These are phyloP conservation scores for Fraxinus floribunda DNA, from an alignment of 305 asterid genomes.

Conservation along the genomic window DNA sequence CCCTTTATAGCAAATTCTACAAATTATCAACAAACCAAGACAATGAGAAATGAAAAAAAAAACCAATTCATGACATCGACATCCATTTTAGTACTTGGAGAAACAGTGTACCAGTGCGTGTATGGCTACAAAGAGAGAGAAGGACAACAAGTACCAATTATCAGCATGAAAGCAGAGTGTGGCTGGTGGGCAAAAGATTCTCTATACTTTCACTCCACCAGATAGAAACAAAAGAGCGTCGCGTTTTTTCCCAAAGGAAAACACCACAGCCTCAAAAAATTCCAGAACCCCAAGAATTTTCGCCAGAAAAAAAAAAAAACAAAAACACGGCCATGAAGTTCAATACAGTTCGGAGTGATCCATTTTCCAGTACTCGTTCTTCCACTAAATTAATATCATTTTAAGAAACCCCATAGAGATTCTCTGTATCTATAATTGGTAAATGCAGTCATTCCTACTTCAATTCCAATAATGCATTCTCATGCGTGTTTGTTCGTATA, in stretches of 20 bases:
- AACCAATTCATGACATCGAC: background rate
- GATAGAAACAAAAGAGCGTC: conserved; percentile 6
- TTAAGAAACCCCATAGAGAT: background rate
- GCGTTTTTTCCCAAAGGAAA: conserved; percentile 31
- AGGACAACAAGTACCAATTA: conserved; percentile 25
- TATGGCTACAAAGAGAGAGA: conserved; percentile 3
- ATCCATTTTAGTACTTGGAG: background rate
- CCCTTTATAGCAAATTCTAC: conserved; percentile 16
- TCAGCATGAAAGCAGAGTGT: background rate
- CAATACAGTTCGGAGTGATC: background rate
- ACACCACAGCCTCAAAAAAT: conserved; percentile 46
- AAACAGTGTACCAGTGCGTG: background rate
- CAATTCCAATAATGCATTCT: background rate
- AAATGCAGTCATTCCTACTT: background rate
- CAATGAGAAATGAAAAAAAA: conserved; percentile 5
- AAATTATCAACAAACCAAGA: background rate
- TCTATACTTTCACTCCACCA: background rate
- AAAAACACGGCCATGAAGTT: background rate
- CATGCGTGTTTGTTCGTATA: background rate
- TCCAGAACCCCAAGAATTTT: background rate
- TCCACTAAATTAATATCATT: background rate
- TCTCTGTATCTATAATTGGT: background rate
- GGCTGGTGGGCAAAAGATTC: background rate
- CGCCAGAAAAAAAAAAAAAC: background rate
- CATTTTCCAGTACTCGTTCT: background rate